A percentile compares a stretch with the other conserved stretches of the same genome.
These are phyloP conservation scores for Globisporangium paroecandrum DNA, from an alignment of 352 stramenopile species.

Conservation along the genomic window DNA sequence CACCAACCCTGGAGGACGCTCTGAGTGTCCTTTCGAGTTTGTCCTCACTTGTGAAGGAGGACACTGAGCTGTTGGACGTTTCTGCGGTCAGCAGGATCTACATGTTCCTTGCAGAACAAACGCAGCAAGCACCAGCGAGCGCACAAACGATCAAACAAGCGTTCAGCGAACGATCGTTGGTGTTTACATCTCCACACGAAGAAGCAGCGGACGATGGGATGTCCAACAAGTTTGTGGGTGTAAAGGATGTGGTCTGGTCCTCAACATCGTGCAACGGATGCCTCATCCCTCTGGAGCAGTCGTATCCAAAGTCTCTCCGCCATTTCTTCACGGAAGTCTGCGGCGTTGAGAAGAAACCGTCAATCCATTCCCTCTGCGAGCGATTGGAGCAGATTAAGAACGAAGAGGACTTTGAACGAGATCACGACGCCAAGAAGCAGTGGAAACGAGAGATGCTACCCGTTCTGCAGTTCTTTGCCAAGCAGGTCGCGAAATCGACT, in stretches of 20 bases:
- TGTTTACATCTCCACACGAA: slow-evolving; percentile 21
- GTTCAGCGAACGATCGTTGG: slow-evolving; percentile 26
- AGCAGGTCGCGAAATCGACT: slow-evolving; percentile 39
- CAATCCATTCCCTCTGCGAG: slow-evolving; percentile 41
- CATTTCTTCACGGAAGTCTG: slow-evolving; percentile 67
- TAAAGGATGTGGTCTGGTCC: slow-evolving; percentile 43
- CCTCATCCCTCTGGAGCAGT: slow-evolving; percentile 37
- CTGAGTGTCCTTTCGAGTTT: slow-evolving; percentile 35
- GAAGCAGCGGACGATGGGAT: neutral
- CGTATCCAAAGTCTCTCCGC: slow-evolving; percentile 49
- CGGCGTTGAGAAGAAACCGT: slow-evolving; percentile 60
- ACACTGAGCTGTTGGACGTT: slow-evolving; percentile 16
- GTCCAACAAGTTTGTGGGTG: slow-evolving; percentile 19
- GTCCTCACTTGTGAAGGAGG: slow-evolving; percentile 18
- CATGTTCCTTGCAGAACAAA: slow-evolving; percentile 38
- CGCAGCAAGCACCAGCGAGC: neutral
- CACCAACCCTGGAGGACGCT: slow-evolving; percentile 37
- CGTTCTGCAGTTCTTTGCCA: slow-evolving; percentile 36
- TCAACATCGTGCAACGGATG: slow-evolving; percentile 28
- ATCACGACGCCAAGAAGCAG: slow-evolving; percentile 12
- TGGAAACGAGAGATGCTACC: slow-evolving; percentile 45
- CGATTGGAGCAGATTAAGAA: slow-evolving; percentile 20
- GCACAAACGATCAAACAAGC: slow-evolving; percentile 20
- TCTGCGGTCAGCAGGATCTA: slow-evolving; percentile 34
- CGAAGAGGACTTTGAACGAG: neutral